Percentiles rank a stretch among this genome's conserved stretches.
phyloP scores from a whole-genome alignment of 2,329 filamentous ascomycete genomes.

The Chrysoporthe puriensis region DNA sequence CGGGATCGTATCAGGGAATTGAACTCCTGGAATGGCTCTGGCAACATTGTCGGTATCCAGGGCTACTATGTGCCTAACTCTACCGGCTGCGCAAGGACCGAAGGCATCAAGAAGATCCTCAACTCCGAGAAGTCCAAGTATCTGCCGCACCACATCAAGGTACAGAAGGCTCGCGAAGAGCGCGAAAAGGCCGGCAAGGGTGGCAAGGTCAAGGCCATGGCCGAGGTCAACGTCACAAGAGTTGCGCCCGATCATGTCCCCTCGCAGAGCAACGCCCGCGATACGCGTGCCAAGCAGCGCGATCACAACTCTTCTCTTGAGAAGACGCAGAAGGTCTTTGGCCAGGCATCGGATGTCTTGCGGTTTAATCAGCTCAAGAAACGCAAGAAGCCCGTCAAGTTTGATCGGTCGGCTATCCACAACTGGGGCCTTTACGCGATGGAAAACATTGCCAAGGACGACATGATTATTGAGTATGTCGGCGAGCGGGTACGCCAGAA shows the following conservation, averaged over 20 bases:
- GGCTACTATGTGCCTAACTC: constrained; percentile 83
- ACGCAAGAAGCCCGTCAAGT: constrained; percentile 98
- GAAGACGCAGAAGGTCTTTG: constrained; percentile 86
- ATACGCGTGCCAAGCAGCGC: constrained; percentile 93
- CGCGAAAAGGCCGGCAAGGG: constrained; percentile 72
- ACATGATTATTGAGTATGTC: constrained; percentile 99
- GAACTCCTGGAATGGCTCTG: constrained; percentile 46
- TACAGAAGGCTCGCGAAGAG: constrained; percentile 88
- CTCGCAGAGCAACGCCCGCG: constrained; percentile 87
- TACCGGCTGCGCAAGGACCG: constrained; percentile 86
- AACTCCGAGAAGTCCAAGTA: constrained; percentile 99
- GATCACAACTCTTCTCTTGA: constrained; percentile 94
- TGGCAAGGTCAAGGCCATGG: constrained; percentile 66
- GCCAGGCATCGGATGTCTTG: constrained; percentile 85
- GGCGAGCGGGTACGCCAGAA: constrained; percentile 96
- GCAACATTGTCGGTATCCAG: constrained; percentile 48
- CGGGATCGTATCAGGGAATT: constrained; percentile 60
- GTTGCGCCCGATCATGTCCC: constrained; percentile 78
- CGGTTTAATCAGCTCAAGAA: constrained; percentile 99
- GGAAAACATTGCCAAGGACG: constrained; percentile 94
- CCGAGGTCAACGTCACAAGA: constrained; percentile 72
- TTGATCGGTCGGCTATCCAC: constrained; percentile 95
- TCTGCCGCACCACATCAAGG: constrained; percentile 94
- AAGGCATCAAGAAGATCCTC: constrained; percentile 92
- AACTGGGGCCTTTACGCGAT: constrained; percentile 98